Percentiles rank a stretch among this genome's conserved stretches.
Evolutionary conservation across 345 rosid species (phyloP).

Genomic region (Linum usitatissimum): DNA sequence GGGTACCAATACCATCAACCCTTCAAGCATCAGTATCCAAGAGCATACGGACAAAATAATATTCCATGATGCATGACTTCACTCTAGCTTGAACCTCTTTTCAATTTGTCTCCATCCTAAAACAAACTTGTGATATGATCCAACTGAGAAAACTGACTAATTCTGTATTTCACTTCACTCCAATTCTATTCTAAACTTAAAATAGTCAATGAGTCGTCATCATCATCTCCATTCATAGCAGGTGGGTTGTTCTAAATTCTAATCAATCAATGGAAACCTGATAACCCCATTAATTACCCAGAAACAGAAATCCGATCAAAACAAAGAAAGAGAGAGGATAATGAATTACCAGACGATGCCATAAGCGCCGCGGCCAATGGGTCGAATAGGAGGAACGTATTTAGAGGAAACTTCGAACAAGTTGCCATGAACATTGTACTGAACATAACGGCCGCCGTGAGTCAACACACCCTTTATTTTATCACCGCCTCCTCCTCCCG

Average conservation of each 20-base stretch:
- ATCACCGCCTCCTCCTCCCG: neutral
- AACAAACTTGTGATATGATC: neutral
- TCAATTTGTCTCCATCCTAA: neutral
- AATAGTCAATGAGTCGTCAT: too few relatives aligned
- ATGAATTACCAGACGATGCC: constrained; percentile 25
- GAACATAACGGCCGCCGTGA: constrained; percentile 26
- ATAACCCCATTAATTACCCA: neutral
- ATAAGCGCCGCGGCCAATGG: constrained; percentile 31
- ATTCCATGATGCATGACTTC: neutral
- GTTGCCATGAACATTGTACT: constrained; percentile 25
- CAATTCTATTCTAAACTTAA: too few relatives aligned
- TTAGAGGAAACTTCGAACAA: constrained; percentile 26
- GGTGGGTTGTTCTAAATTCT: too few relatives aligned
- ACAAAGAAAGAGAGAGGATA: neutral
- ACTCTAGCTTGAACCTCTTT: neutral
- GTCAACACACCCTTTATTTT: constrained; percentile 20
- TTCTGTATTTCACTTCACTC: too few relatives aligned
- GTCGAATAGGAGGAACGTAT: constrained; percentile 28
- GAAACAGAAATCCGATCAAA: neutral
- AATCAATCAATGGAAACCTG: neutral
- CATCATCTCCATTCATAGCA: too few relatives aligned
- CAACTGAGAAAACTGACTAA: neutral
- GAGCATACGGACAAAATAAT: neutral
- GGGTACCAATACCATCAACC: neutral
- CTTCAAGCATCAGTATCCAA: neutral